These are phyloP conservation scores for Colletotrichum tabaci DNA, from an alignment of 2,329 filamentous ascomycete genomes.

Conservation along the genomic window DNA sequence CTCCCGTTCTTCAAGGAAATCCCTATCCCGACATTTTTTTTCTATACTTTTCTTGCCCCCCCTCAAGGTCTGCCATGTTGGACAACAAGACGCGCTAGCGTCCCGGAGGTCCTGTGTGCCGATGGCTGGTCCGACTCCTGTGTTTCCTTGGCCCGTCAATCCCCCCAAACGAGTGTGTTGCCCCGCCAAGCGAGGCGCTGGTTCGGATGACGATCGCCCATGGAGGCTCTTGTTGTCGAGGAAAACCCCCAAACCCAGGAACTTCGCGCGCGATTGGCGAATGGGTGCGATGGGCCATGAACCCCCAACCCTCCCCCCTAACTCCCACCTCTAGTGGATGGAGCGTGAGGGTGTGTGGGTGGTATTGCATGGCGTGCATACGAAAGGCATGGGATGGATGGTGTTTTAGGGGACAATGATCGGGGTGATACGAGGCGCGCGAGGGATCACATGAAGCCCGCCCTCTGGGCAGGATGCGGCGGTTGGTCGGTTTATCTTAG, in stretches of 20 bases:
- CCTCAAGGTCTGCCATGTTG: not conserved
- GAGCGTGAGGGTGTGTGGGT: conserved; percentile 21
- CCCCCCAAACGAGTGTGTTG: not conserved
- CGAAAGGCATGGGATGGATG: conserved; percentile 10
- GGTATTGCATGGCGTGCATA: conserved; percentile 36
- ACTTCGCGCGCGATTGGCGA: conserved; percentile 31
- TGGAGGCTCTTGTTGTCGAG: conserved; percentile 29
- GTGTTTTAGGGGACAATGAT: not conserved
- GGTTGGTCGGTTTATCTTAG: not conserved
- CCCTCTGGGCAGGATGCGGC: not conserved
- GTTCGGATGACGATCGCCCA: conserved; percentile 18
- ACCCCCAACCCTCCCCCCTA: not conserved
- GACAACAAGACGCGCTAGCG: not conserved
- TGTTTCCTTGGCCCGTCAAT: not conserved
- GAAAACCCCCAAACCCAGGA: not conserved
- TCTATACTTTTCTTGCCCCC: not conserved
- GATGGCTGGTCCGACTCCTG: conserved; percentile 5
- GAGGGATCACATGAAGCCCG: conserved; percentile 32
- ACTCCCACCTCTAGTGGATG: not conserved
- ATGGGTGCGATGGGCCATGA: conserved; percentile 10
- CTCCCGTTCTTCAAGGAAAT: not conserved
- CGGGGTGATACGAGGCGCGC: conserved; percentile 34
- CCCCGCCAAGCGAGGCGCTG: conserved; percentile 31
- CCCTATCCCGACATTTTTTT: not conserved
- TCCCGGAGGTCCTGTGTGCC: conserved; percentile 11